Percentiles rank a stretch among this genome's conserved stretches.
These are phyloP conservation scores for Hamamelis virginiana DNA, from an alignment of 164 flowering plant species.

Conservation along the genomic window DNA sequence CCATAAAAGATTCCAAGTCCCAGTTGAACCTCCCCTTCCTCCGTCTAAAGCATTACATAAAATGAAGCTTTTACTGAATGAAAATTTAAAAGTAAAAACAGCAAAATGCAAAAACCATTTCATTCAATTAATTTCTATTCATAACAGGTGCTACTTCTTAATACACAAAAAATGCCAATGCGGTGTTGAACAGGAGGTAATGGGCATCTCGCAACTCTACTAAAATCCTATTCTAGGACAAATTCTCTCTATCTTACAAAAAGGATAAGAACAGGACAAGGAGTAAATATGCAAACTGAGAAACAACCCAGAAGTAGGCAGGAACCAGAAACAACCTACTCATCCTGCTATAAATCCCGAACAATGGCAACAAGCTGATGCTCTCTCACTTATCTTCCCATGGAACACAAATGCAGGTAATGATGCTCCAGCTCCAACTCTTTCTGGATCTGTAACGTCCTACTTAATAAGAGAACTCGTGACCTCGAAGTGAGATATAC, in stretches of 20 bases:
- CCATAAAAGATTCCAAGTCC: neutral
- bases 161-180: constrained; percentile 23
- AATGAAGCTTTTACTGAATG: neutral
- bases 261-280: constrained; percentile 6
- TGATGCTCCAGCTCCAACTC: neutral
- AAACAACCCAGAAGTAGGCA: neutral
- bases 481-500: constrained; percentile 68
- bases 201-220: constrained; percentile 21
- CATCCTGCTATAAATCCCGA: neutral
- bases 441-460: neutral
- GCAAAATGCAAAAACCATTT: neutral
- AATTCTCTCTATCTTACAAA: constrained; percentile 33
- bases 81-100: neutral
- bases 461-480: constrained; percentile 64
- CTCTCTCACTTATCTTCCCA: neutral
- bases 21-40: neutral
- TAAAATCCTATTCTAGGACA: constrained; percentile 17
- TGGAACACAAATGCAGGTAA: neutral
- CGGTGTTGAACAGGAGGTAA: neutral
- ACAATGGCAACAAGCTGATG: neutral
- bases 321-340: neutral
- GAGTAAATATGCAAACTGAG: constrained; percentile 1
- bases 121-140: neutral
- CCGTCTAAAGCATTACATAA: neutral
- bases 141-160: constrained; percentile 16